Percentiles rank a stretch among this genome's conserved stretches.
Conservation (phyloP, 2,329 filamentous ascomycete species). For the Calonectria pseudoturangicola region DNA sequence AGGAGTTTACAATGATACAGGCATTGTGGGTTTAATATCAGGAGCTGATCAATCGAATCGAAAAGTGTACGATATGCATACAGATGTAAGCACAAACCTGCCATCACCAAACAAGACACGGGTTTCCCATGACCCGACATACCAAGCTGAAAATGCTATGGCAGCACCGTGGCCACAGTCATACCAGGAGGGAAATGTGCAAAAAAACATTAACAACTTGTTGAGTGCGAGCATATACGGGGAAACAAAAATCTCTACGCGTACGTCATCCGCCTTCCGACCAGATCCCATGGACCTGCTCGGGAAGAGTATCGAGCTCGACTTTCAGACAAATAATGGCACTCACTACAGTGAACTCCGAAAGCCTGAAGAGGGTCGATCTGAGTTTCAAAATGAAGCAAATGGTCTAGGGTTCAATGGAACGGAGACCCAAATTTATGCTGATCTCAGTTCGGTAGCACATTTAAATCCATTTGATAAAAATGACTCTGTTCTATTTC, state of each 20-base stretch:
- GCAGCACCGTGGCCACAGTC: slow-evolving; percentile 37
- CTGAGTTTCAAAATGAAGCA: background rate
- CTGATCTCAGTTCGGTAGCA: background rate
- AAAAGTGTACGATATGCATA: background rate
- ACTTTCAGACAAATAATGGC: background rate
- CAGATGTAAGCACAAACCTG: too few relatives aligned
- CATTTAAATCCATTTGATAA: background rate
- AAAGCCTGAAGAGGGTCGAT: too few relatives aligned
- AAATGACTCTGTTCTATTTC: background rate
- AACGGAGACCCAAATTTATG: background rate
- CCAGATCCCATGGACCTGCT: slow-evolving; percentile 1
- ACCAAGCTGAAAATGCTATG: slow-evolving; percentile 50
- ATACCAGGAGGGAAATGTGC: background rate
- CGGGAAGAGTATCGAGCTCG: background rate
- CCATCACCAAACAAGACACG: background rate
- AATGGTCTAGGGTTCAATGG: too few relatives aligned
- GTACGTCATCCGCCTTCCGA: background rate
- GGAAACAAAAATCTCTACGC: background rate
- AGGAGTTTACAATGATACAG: slow-evolving; percentile 47
- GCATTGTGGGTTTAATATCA: background rate
- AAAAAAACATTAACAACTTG: background rate
- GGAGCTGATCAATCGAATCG: background rate
- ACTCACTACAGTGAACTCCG: too few relatives aligned
- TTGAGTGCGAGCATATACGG: background rate
- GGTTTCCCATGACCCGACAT: slow-evolving; percentile 4